These are phyloP conservation scores for Penicillium coprophilum DNA, from an alignment of 495 filamentous ascomycete species.

Conservation along the genomic window DNA sequence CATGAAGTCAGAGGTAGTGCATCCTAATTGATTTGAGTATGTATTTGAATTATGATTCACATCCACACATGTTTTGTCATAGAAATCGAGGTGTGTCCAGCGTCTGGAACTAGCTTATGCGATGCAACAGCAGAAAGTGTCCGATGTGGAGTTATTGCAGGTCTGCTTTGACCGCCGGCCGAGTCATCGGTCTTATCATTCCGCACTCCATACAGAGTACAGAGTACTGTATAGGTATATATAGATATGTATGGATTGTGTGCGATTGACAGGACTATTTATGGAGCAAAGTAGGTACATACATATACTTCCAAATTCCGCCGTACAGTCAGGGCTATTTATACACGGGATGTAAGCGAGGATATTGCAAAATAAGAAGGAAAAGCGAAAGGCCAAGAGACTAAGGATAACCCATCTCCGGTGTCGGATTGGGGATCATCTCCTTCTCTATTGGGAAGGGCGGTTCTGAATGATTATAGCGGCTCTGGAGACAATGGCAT, in stretches of 20 bases:
- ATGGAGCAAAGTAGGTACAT: background rate
- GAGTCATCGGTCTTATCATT: background rate
- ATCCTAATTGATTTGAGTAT: background rate
- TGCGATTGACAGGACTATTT: background rate
- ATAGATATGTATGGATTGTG: background rate
- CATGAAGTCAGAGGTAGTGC: background rate
- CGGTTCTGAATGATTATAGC: background rate
- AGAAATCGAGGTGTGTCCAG: background rate
- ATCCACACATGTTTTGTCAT: background rate
- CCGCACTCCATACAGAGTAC: too few species aligned
- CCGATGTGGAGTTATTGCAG: conserved; percentile 2
- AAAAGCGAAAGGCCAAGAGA: background rate
- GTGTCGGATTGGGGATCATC: background rate
- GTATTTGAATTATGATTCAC: background rate
- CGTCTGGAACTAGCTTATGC: background rate
- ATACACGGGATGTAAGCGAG: background rate
- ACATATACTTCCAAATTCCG: background rate
- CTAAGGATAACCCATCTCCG: background rate
- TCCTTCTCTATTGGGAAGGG: background rate
- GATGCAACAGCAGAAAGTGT: background rate
- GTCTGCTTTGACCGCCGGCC: background rate
- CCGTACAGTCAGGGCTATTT: background rate
- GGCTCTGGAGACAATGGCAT: background rate
- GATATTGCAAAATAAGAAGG: background rate
- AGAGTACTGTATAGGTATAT: too few species aligned